Base-by-base conservation (phyloP, 2,329 filamentous ascomycete species). In the Grosmannia huntii region DNA sequence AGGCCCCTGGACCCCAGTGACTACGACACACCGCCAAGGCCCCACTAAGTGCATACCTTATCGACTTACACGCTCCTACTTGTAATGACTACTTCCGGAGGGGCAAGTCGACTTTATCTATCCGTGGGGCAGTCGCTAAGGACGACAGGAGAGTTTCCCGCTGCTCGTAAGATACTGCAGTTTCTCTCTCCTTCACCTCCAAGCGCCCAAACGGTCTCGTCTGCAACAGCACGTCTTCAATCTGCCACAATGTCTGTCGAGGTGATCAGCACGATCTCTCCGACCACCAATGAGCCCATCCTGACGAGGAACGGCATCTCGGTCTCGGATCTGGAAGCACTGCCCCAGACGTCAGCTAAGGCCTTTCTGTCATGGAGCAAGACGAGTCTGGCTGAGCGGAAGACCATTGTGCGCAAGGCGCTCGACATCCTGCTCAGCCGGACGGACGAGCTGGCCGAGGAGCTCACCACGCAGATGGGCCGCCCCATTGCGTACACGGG, bases 401-500 rank as follows among this genome's bases (percentile, higher is more conserved):
- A 95, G 71, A 79, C 80, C 53, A 91, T 96, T 63, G 84, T 96
- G 66, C 84, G 82, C 66, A 89, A 87, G 66, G 90, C 91, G 1
- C 74, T 97, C 51, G 80, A 85, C 62, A 72, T 89, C 5, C 76
- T 97, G 31, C 72, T 75, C 19, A 80, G 83, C 55, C 85, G 83
- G 69, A 81, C 90, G 70, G 86, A 94, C 83, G 87, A 84, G 62
- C 77, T 97, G 38, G 90, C 87, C 6, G 80, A 83, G 64, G 91
- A 96, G 70, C 75, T 97, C 60, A 96, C 91, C 0, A 85, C 89
- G 69, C 91, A 97, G 75, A 97, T 97, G 91, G 92, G 92, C 49
- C 81, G 92, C 23, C 92, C 92, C 38, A 96, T 96, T 66, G 81
- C 87, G 44, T 96, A 92, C 70, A 88, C 89, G 0, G 84, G 80